Percentiles rank a stretch among this genome's conserved stretches.
phyloP scores from a whole-genome alignment of 2,329 filamentous ascomycete species.

The Claviceps sorghi region DNA sequence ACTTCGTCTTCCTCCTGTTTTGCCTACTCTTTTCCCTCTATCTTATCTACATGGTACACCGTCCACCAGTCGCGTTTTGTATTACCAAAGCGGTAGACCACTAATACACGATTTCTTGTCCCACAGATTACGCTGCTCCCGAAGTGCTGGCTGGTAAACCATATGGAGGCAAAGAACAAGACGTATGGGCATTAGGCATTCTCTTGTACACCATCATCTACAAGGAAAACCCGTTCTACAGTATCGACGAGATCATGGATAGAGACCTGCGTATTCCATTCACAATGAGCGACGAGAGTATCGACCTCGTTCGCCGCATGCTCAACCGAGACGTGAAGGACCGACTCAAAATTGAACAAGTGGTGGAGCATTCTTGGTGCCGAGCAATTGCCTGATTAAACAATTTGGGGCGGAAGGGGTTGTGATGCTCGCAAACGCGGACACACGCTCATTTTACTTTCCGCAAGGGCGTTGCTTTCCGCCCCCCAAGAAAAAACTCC shows the following conservation, averaged over 20 bases:
- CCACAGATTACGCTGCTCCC: slow-evolving; percentile 86
- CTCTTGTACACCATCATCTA: slow-evolving; percentile 97
- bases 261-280: slow-evolving; percentile 86
- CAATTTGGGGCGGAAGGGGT: background rate
- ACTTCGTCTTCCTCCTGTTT: background rate
- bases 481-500: background rate
- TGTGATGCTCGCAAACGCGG: background rate
- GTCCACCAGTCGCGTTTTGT: background rate
- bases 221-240: slow-evolving; percentile 99
- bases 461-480: background rate
- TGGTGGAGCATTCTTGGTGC: slow-evolving; percentile 81
- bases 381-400: background rate
- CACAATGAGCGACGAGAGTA: slow-evolving; percentile 77
- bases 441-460: background rate
- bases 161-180: slow-evolving; percentile 91
- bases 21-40: background rate
- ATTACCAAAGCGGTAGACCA: background rate
- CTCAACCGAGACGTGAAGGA: slow-evolving; percentile 76
- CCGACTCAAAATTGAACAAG: slow-evolving; percentile 73
- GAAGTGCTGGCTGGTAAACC: slow-evolving; percentile 87
- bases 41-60: background rate
- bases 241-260: slow-evolving; percentile 98
- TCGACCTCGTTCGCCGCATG: slow-evolving; percentile 84
- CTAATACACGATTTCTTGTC: background rate
- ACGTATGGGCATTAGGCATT: slow-evolving; percentile 95